A percentile compares a stretch with the other conserved stretches of the same genome.
Evolutionary conservation across 768 basidiomycete genomes (phyloP).

Genomic region (Tylopilus rubrobrunneus): DNA sequence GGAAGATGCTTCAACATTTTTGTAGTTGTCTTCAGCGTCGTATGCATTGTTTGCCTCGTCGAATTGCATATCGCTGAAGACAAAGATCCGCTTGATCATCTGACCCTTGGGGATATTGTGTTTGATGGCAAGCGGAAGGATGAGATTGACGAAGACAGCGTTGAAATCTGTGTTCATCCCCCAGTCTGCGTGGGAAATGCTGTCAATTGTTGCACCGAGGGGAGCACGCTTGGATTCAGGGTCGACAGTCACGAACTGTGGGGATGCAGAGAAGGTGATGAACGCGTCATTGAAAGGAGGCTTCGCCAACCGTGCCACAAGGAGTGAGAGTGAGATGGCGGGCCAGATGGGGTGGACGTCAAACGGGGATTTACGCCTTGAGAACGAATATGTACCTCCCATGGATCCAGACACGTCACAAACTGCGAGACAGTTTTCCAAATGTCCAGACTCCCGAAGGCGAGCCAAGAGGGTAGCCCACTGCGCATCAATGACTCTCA

Average conservation of each 20-base stretch:
- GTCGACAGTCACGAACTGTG: slow-evolving; percentile 39
- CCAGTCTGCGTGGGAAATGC: too few species aligned
- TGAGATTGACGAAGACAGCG: too few species aligned
- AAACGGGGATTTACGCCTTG: too few species aligned
- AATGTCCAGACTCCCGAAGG: slow-evolving; percentile 47
- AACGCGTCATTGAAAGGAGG: slow-evolving; percentile 64
- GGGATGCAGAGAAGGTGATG: slow-evolving; percentile 61
- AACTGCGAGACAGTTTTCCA: slow-evolving; percentile 61
- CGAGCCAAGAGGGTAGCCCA: slow-evolving; percentile 58
- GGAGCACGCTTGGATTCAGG: slow-evolving; percentile 13
- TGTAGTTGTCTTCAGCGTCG: background rate
- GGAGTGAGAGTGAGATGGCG: slow-evolving; percentile 54
- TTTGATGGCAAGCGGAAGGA: too few species aligned
- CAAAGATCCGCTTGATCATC: too few species aligned
- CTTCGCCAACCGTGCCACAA: slow-evolving; percentile 57
- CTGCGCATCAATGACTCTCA: slow-evolving; percentile 57
- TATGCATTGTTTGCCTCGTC: background rate
- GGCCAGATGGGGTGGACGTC: slow-evolving; percentile 22
- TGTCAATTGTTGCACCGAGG: slow-evolving; percentile 18
- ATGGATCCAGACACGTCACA: slow-evolving; percentile 78
- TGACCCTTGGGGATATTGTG: too few species aligned
- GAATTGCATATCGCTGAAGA: slow-evolving; percentile 31
- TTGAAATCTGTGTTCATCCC: too few species aligned
- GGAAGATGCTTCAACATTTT: background rate
- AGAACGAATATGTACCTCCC: slow-evolving; percentile 32